Base-by-base conservation (phyloP, 257 asterid species). In the Cruciata laevipes region DNA sequence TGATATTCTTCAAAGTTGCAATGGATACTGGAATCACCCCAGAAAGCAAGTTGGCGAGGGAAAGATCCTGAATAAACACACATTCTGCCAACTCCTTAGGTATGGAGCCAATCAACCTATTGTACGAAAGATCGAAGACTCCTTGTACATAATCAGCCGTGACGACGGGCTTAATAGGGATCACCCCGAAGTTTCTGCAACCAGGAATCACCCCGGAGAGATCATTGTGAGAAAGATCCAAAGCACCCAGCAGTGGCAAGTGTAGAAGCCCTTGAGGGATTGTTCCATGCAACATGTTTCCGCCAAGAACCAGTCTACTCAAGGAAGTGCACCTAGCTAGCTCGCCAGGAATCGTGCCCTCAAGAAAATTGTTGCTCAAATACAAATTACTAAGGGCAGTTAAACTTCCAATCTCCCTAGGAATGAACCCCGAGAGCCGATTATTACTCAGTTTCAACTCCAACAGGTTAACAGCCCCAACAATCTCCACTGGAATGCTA, bases 151-250 rank as follows among this genome's bases (percentile, higher is more conserved):
- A n/a, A n/a, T n/a, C n/a, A n/a, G n/a, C n/a, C n/a, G n/a, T n/a
- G n/a, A n/a, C n/a, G n/a, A n/a, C n/a, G n/a, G n/a, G n/a, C n/a
- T n/a, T 27, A 27, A 27, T 27, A 2, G 30, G 30, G 2, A 27
- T 27, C 30, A 2, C 30, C 11, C 1, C 42, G 42, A 10, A 37
- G 42, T 7, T 7, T 11, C 10, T 67, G 44, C 65, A 79, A 0
- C 84, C 68, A 32, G 98, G 98, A 80, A 89, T 89, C 27, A 52
- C 61, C 17, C 98, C 97, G 12, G 93, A 74, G 10, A 92, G 93
- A 75, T 75, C 25, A 69, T 92, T 92, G 51, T 76, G 70, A 2
- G 98, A 87, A 32, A 92, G 94, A 77, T 86, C 86, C 49, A 92
- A 77, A 75, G 2, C 1, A 1, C 93, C 86, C 52, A 92, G 62